A percentile compares a stretch with the other conserved stretches of the same genome.
Evolutionary conservation across 495 filamentous ascomycete species (phyloP).

Genomic region (Talaromyces adpressus): DNA sequence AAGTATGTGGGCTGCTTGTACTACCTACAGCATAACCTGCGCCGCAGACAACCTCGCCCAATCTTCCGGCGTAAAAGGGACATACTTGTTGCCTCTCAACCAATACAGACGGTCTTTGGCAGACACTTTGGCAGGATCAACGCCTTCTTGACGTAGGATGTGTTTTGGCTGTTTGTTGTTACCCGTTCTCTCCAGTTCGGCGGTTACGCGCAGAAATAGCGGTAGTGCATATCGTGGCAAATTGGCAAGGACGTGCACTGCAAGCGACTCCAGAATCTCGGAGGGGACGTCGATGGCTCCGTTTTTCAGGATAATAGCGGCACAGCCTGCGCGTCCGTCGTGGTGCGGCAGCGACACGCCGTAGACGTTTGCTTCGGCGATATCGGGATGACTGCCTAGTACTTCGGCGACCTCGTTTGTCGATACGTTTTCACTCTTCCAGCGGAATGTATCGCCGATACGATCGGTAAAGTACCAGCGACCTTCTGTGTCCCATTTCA

Average conservation of each 20-base stretch:
- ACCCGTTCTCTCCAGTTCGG: conserved; percentile 60
- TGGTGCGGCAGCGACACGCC: conserved; percentile 76
- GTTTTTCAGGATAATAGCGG: conserved; percentile 53
- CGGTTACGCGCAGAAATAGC: conserved; percentile 64
- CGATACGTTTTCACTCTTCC: conserved; percentile 95
- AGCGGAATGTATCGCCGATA: conserved; percentile 90
- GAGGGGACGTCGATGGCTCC: conserved; percentile 17
- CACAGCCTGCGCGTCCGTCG: conserved; percentile 84
- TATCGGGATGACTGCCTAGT: conserved; percentile 56
- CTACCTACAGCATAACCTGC: conserved; percentile 56
- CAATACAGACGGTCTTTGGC: conserved; percentile 60
- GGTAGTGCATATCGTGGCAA: conserved; percentile 74
- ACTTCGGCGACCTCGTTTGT: conserved; percentile 67
- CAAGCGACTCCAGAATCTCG: conserved; percentile 46
- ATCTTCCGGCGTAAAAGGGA: conserved; percentile 55
- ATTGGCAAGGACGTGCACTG: conserved; percentile 45
- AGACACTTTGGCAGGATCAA: conserved; percentile 54
- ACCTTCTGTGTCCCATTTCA: conserved; percentile 64
- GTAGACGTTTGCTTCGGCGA: conserved; percentile 83
- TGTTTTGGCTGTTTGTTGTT: conserved; percentile 86
- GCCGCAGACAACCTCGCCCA: conserved; percentile 64
- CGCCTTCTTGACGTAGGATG: conserved; percentile 61
- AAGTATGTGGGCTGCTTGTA: background rate
- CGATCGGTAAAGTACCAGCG: conserved; percentile 82
- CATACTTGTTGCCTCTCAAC: conserved; percentile 58